These are phyloP conservation scores for Rhodotorula mucilaginosa DNA, from an alignment of 1,284 basidiomycete species.

Conservation along the genomic window DNA sequence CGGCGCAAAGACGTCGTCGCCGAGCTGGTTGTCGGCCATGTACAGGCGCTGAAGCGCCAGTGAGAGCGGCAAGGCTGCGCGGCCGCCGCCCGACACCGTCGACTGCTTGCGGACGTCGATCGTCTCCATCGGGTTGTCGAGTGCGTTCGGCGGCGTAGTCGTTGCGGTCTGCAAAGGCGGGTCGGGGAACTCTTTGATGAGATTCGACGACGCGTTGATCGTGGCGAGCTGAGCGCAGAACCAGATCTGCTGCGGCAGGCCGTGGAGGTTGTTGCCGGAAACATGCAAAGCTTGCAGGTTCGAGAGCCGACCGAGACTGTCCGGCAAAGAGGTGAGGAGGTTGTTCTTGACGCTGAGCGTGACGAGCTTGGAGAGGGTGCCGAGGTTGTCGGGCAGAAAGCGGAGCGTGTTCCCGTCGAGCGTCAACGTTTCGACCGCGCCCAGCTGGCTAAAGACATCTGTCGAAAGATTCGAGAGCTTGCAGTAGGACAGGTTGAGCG, in stretches of 20 bases:
- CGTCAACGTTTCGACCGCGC: conserved; percentile 67
- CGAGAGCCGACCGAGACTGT: conserved; percentile 71
- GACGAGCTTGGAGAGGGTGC: conserved; percentile 67
- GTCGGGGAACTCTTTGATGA: conserved; percentile 71
- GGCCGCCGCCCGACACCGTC: conserved; percentile 32
- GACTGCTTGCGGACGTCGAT: conserved; percentile 47
- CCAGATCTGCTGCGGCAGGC: conserved; percentile 79
- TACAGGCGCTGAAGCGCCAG: conserved; percentile 72
- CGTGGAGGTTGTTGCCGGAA: conserved; percentile 85
- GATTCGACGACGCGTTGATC: conserved; percentile 87
- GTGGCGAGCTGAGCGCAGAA: conserved; percentile 69
- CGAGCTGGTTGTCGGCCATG: conserved; percentile 84
- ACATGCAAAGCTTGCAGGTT: conserved; percentile 76
- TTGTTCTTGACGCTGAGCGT: conserved; percentile 86
- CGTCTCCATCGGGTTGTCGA: conserved; percentile 22
- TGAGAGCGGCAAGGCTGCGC: conserved; percentile 63
- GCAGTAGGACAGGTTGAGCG: conserved; percentile 83
- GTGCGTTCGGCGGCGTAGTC: conserved; percentile 5
- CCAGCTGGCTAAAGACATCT: conserved; percentile 65
- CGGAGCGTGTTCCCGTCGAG: conserved; percentile 87
- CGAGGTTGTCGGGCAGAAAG: conserved; percentile 75
- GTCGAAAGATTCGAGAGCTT: conserved; percentile 85
- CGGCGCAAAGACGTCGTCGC: conserved; percentile 75
- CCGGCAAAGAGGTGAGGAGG: conserved; percentile 72
- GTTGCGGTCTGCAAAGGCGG: conserved; percentile 52